phyloP scores from a whole-genome alignment of 176 grass and related monocot genomes.

The Oryza officinalis region DNA sequence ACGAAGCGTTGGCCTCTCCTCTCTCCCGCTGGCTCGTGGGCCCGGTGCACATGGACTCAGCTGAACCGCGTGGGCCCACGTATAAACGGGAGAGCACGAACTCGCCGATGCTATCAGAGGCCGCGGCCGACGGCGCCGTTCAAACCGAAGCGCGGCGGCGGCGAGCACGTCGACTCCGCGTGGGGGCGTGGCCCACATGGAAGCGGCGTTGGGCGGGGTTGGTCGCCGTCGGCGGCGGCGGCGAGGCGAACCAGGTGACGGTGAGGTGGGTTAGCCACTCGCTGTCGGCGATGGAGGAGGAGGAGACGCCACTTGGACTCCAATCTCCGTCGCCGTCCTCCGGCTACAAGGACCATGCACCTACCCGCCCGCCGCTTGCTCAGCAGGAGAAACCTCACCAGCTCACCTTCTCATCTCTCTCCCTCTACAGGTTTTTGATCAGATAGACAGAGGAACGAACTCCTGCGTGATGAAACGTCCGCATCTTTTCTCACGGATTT shows the following conservation, averaged over 20 bases:
- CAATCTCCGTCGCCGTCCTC: not conserved
- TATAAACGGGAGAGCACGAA: not conserved
- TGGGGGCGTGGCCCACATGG: not conserved
- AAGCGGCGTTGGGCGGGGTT: not conserved
- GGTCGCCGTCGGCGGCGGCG: no score
- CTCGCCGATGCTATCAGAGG: not conserved
- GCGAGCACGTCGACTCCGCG: not conserved
- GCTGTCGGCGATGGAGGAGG: conserved; percentile 14
- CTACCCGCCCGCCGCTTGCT: not conserved
- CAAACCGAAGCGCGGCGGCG: no score
- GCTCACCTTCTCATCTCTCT: no score
- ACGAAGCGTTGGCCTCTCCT: not conserved
- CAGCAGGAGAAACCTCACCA: not conserved
- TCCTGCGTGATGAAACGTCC: not conserved
- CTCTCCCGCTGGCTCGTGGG: not conserved
- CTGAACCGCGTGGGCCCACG: not conserved
- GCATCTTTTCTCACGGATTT: not conserved
- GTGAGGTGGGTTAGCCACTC: conserved; percentile 10
- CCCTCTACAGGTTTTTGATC: no score
- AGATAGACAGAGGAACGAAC: not conserved
- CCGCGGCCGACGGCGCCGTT: not conserved
- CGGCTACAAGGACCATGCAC: conserved; percentile 22
- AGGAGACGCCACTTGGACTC: not conserved
- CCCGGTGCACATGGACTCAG: not conserved
- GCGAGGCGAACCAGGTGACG: no score